These are phyloP conservation scores for Ogataea nonfermentans DNA, from an alignment of 805 yeast species.

Conservation along the genomic window DNA sequence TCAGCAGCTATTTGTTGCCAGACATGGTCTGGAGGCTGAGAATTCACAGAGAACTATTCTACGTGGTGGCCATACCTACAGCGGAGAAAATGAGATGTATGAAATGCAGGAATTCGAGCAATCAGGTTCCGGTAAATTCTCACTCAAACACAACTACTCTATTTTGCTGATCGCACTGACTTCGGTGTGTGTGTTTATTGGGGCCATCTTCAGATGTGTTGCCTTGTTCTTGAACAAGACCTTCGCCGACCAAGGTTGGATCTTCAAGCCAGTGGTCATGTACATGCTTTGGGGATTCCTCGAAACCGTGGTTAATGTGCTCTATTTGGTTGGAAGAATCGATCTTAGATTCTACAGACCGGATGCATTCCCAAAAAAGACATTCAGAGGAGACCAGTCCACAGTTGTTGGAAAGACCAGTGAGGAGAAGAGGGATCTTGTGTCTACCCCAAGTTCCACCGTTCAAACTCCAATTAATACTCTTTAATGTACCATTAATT, in stretches of 20 bases:
- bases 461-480: neutral
- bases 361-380: constrained; percentile 35
- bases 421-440: constrained; percentile 2
- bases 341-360: constrained; percentile 82
- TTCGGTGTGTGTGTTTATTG: constrained; percentile 47
- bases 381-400: neutral
- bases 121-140: constrained; percentile 24
- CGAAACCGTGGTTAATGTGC: constrained; percentile 54
- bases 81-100: constrained; percentile 13
- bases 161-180: constrained; percentile 44
- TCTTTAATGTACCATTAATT: neutral
- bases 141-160: constrained; percentile 50
- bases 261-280: constrained; percentile 56
- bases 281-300: constrained; percentile 68
- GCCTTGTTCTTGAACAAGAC: constrained; percentile 40
- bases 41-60: constrained; percentile 29
- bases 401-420: neutral
- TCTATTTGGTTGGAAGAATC: constrained; percentile 62
- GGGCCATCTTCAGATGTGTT: constrained; percentile 50
- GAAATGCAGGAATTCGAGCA: constrained; percentile 25
- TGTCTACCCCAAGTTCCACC: neutral
- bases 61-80: constrained; percentile 24
- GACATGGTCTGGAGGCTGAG: constrained; percentile 18
- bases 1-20: constrained; percentile 21
- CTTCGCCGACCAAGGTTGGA: constrained; percentile 38